phyloP scores from a whole-genome alignment of 2,329 filamentous ascomycete species.

The Zymoseptoria passerinii region DNA sequence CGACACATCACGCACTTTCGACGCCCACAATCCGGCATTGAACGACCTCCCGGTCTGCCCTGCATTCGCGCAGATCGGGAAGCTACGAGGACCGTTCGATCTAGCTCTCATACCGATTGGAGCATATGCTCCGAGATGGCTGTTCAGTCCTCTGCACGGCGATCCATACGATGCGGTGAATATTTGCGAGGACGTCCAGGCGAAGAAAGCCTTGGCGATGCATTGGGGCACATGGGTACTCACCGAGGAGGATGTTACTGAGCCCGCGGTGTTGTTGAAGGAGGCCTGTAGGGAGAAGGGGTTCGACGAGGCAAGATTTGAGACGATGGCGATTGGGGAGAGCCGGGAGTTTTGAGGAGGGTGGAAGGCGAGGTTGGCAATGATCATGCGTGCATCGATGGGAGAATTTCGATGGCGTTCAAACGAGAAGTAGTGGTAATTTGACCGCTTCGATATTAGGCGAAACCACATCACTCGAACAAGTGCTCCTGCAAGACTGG shows the following conservation, averaged over 20 bases:
- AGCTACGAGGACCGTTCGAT: conserved; percentile 75
- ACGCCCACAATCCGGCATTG: conserved; percentile 65
- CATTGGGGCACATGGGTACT: conserved; percentile 88
- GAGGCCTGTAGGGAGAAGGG: conserved; percentile 61
- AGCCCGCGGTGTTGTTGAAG: conserved; percentile 66
- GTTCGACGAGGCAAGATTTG: conserved; percentile 68
- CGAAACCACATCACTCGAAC: no score
- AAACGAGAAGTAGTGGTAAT: no score
- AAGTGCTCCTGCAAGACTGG: no score
- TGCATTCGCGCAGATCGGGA: conserved; percentile 76
- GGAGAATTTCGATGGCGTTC: not conserved
- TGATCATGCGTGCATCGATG: not conserved
- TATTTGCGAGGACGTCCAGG: conserved; percentile 78
- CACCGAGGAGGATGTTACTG: conserved; percentile 74
- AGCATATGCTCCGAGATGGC: conserved; percentile 64
- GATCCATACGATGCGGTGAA: conserved; percentile 82
- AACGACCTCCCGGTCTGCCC: conserved; percentile 62
- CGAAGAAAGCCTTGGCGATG: conserved; percentile 70
- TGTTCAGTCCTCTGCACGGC: conserved; percentile 77
- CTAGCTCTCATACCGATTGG: conserved; percentile 89
- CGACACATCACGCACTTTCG: conserved; percentile 38
- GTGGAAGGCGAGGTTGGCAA: not conserved
- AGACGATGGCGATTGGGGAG: conserved; percentile 77
- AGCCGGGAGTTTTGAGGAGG: conserved; percentile 52
- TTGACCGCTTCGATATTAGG: no score